A percentile compares a stretch with the other conserved stretches of the same genome.
Conservation (phyloP, 345 rosid genomes). For the Noccaea bulbosa region DNA sequence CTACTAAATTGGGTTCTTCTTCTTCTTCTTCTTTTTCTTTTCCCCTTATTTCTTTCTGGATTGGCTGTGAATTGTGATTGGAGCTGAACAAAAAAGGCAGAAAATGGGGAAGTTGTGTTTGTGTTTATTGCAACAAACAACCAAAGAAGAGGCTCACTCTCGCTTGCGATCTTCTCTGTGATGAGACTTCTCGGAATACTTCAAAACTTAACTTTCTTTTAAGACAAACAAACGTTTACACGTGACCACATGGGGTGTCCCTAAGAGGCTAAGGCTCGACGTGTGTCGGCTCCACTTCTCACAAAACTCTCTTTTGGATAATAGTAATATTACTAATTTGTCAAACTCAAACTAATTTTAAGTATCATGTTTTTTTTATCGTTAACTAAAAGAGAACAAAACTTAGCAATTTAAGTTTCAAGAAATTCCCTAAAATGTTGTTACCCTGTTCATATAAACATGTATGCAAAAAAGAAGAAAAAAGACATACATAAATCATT, state of each 20-base stretch:
- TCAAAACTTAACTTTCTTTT: conserved; percentile 28
- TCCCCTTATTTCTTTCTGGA: background rate
- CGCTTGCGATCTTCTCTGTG: conserved; percentile 16
- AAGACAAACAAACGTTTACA: conserved; percentile 33
- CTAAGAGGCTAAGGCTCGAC: conserved; percentile 19
- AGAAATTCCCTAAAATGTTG: no score
- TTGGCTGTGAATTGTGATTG: conserved; percentile 27
- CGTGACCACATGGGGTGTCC: conserved; percentile 47
- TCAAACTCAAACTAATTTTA: background rate
- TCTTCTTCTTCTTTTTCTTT: conserved; percentile 9
- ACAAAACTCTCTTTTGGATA: conserved; percentile 26
- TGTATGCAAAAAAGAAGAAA: no score
- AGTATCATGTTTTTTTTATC: no score
- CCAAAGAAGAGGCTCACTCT: conserved; percentile 36
- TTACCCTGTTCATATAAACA: no score
- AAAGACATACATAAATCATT: no score
- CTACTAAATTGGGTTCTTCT: no score
- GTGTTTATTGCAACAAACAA: conserved; percentile 45
- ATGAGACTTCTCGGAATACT: conserved; percentile 33
- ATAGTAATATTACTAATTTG: background rate
- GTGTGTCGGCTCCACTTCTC: conserved; percentile 45
- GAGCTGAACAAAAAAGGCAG: conserved; percentile 14
- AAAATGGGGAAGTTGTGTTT: conserved; percentile 44
- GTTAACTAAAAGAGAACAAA: no score
- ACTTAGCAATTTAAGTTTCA: no score